Conservation (phyloP, 2,329 filamentous ascomycete species). For the Trichophyton simii region DNA sequence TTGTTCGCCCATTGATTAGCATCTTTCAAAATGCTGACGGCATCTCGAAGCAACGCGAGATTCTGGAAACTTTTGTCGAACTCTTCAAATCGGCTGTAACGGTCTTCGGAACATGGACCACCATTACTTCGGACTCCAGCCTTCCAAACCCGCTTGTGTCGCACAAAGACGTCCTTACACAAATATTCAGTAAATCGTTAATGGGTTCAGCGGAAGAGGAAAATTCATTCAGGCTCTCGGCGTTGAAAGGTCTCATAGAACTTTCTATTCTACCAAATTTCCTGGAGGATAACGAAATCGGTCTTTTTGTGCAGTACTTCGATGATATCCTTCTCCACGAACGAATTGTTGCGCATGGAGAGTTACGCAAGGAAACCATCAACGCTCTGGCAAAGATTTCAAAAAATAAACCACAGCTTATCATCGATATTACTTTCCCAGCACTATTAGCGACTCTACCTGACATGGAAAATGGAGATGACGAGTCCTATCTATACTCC, state of each 20-base stretch:
- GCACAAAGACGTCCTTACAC: slow-evolving; percentile 41
- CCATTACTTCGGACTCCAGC: slow-evolving; percentile 21
- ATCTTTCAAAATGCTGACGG: slow-evolving; percentile 50
- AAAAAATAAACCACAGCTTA: slow-evolving; percentile 47
- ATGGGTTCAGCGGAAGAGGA: slow-evolving; percentile 43
- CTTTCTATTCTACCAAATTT: slow-evolving; percentile 36
- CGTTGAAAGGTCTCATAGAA: slow-evolving; percentile 36
- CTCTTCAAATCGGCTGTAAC: slow-evolving; percentile 46
- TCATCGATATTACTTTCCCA: slow-evolving; percentile 53
- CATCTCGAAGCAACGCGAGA: slow-evolving; percentile 49
- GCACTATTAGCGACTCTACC: slow-evolving; percentile 54
- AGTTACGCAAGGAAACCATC: slow-evolving; percentile 48
- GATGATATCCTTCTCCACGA: slow-evolving; percentile 51
- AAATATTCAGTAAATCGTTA: slow-evolving; percentile 43
- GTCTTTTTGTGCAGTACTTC: slow-evolving; percentile 44
- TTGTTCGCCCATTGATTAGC: slow-evolving; percentile 46
- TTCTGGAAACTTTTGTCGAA: slow-evolving; percentile 48
- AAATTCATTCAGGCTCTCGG: slow-evolving; percentile 38
- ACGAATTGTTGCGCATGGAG: slow-evolving; percentile 39
- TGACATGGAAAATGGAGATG: slow-evolving; percentile 39
- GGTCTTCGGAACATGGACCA: slow-evolving; percentile 45
- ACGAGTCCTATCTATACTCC: slow-evolving; percentile 40
- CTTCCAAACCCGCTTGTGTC: slow-evolving; percentile 33
- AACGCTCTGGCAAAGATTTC: slow-evolving; percentile 48
- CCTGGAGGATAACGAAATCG: slow-evolving; percentile 41